Evolutionary conservation across 2,329 filamentous ascomycete species (phyloP), one percentile per base, ranked within the genome.

Genomic region (Cylindrodendrum hubeiense): DNA sequence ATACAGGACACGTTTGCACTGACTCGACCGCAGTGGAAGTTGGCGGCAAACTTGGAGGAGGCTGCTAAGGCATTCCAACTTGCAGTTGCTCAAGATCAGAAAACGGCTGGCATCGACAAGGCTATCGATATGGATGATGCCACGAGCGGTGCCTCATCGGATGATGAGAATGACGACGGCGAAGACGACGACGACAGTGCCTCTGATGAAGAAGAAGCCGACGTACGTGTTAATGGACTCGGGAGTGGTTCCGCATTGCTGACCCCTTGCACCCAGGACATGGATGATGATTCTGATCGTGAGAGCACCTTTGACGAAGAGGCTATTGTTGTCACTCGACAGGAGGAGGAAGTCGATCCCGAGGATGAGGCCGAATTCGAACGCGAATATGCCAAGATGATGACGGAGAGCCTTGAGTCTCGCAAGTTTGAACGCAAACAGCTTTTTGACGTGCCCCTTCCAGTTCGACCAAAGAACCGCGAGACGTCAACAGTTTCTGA

Each of bases 291-390:
- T 15, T 88, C 86, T 3, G 81, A 82, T 34, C 78, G 83, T 41
- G 88, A 88, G 39, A 91, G 86, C 30, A 90, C 91, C 43, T 92
- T 91, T 10, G 91, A 93, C 65, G 94, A 98, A 68, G 95, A 98
- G 77, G 90, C 93, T 24, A 97, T 98, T 71, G 88, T 98, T 46
- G 95, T 99, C 51, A 97, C 94, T 47, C 90, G 95, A 65, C 91
- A 95, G 75, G 93, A 97, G 78, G 94, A 98, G 77, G 89, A 95
- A 73, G 87, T 95, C 61, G 95, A 99, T 71, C 95, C 95, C 0
- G 95, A 98, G 81, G 94, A 92, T 43, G 96, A 99, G 76, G 96
- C 95, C 7, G 96, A 99, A 44, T 99, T 99, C 77, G 97, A 99
- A 77, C 93, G 95, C 73, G 96, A 98, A 80, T 96, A 97, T 79